Evolutionary conservation across 2,329 filamentous ascomycete genomes (phyloP), one percentile per base, ranked within the genome.

Genomic region (Fusarium sp.): DNA sequence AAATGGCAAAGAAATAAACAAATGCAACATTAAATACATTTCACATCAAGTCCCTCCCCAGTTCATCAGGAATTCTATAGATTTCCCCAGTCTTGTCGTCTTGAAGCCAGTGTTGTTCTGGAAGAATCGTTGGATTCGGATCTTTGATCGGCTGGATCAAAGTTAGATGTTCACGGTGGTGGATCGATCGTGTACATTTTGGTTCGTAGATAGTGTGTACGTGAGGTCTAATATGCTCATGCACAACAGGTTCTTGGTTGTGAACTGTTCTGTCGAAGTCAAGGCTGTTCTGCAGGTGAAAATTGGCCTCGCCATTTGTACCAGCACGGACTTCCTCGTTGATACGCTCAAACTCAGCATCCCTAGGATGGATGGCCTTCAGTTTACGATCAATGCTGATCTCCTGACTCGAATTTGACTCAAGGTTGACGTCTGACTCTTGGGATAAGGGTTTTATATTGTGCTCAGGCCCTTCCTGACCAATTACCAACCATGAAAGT

Each of bases 121-220:
- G 73, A n/a, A 74, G 55, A 8, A 75, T 42, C 11, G 64, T 71
- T 7, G 73, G 73, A 15, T 67, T 57, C 3, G 74, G 70, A 10
- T 77, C 74, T 20, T 64, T 60, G 10, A 77, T 74, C 6, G 75
- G 75, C n/a, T 77, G 75, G 6, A 75, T 69, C 17, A 63, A 13
- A 3, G 57, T 70, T 11, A 33, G 55, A 64, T 77, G 70, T 32
- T 77, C 75, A 37, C 76, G 69, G 8, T 66, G n/a, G 23, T 75
- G 75, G 17, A 75, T 71, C 3, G 74, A 76, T 1, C 67, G 57
- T 7, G 75, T 75, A n/a, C 74, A 71, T 15, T 60, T 59, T 1
- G 69, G 61, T 35, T 77, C 49, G 27, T 68, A 71, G 6, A 76
- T 69, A 6, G 68, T 71, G 49, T 76, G 73, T 1, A 75, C 48